Conservation (phyloP, 306 rosid genomes). For the Trichosanthes truncata region DNA sequence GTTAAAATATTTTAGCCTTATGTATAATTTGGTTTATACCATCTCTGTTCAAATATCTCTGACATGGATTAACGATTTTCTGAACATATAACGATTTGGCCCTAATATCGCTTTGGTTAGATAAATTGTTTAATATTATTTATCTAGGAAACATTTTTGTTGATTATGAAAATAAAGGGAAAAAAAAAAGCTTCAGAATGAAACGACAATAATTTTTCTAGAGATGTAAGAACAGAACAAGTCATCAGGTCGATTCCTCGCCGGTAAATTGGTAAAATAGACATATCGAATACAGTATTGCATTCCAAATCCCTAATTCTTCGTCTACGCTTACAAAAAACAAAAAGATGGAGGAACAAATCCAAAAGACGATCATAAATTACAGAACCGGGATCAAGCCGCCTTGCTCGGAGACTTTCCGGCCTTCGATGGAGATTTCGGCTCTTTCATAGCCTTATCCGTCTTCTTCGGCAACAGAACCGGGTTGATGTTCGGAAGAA, state of each 20-base stretch:
- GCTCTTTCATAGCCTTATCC: neutral
- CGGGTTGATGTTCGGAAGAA: conserved; percentile 34
- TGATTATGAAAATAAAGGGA: too few relatives aligned
- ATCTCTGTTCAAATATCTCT: too few relatives aligned
- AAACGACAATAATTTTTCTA: too few relatives aligned
- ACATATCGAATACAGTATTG: neutral
- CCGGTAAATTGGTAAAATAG: neutral
- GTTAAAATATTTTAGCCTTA: too few relatives aligned
- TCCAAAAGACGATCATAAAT: neutral
- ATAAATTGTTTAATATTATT: too few relatives aligned
- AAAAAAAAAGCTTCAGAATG: too few relatives aligned
- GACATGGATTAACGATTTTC: too few relatives aligned
- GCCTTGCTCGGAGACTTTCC: conserved; percentile 18
- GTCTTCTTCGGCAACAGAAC: conserved; percentile 28
- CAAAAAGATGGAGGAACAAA: neutral
- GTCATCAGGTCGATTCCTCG: neutral
- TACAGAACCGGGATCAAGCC: neutral
- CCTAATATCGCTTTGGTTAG: too few relatives aligned
- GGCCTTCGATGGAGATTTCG: conserved; percentile 10
- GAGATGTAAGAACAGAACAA: neutral
- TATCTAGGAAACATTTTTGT: too few relatives aligned
- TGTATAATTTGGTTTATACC: too few relatives aligned
- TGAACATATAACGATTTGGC: too few relatives aligned
- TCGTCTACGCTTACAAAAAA: neutral
- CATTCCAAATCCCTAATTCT: neutral